Evolutionary conservation across 306 rosid species (phyloP).

Genomic region (Senna tora): DNA sequence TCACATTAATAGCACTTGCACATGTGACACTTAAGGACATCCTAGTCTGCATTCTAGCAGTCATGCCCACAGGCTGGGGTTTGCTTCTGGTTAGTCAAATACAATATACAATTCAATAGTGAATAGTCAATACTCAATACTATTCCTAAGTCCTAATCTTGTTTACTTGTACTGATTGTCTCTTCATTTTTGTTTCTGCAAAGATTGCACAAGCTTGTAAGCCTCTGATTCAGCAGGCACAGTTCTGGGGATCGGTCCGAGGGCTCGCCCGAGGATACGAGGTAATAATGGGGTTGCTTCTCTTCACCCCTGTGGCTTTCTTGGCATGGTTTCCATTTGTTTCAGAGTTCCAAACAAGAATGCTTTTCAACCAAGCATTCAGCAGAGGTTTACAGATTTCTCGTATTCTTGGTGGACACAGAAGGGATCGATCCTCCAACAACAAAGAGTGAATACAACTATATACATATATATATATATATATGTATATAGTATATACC

Average conservation of each 20-base stretch:
- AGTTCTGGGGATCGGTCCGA: slow-evolving; percentile 72
- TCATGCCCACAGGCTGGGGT: slow-evolving; percentile 99
- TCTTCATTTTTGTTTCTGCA: slow-evolving; percentile 1
- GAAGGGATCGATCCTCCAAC: slow-evolving; percentile 65
- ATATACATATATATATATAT: too few species aligned
- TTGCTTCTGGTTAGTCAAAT: slow-evolving; percentile 70
- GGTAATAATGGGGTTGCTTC: slow-evolving; percentile 80
- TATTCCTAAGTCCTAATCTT: slow-evolving; percentile 23
- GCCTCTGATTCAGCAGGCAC: slow-evolving; percentile 53
- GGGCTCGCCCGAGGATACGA: slow-evolving; percentile 89
- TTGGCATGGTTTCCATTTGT: slow-evolving; percentile 99
- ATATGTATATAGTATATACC: not conserved
- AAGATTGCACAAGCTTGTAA: slow-evolving; percentile 96
- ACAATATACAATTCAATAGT: too few species aligned
- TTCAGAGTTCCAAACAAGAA: slow-evolving; percentile 92
- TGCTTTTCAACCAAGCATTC: slow-evolving; percentile 98
- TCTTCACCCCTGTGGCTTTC: slow-evolving; percentile 90
- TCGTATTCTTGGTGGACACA: slow-evolving; percentile 89
- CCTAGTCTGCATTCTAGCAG: slow-evolving; percentile 76
- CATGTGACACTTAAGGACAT: slow-evolving; percentile 70
- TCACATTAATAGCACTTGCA: slow-evolving; percentile 63
- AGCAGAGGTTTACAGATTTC: slow-evolving; percentile 96
- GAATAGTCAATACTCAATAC: slow-evolving; percentile 36
- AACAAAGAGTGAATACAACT: slow-evolving; percentile 59
- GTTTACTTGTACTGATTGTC: slow-evolving; percentile 3